These are phyloP conservation scores for Leucaena leucocephala DNA, from an alignment of 306 rosid genomes.

Conservation along the genomic window DNA sequence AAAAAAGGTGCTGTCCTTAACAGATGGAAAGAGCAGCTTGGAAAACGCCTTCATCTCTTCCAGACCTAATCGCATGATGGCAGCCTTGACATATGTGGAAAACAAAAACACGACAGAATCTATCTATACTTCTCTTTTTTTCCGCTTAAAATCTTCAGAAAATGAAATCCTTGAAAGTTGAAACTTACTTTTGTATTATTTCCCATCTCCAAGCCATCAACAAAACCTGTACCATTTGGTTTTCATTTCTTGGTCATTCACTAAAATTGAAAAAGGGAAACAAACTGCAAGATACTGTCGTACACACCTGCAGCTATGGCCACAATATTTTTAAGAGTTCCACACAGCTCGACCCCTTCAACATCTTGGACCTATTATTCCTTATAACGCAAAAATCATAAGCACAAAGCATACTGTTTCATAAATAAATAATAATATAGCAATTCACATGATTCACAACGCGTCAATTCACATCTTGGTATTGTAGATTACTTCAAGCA, in stretches of 20 bases:
- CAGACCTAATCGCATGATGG: constrained; percentile 95
- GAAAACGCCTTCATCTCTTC: constrained; percentile 95
- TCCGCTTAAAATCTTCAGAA: constrained; percentile 11
- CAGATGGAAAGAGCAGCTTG: constrained; percentile 84
- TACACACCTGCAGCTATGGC: constrained; percentile 93
- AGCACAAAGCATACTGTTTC: constrained; percentile 14
- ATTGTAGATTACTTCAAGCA: constrained; percentile 7
- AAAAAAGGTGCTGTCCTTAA: constrained; percentile 89
- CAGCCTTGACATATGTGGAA: constrained; percentile 64
- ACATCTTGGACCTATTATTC: constrained; percentile 77
- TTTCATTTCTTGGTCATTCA: constrained; percentile 39
- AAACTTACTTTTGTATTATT: constrained; percentile 84
- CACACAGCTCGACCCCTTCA: constrained; percentile 96
- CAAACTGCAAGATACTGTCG: constrained; percentile 24
- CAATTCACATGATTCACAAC: neutral
- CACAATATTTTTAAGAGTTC: constrained; percentile 93
- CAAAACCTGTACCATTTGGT: constrained; percentile 72
- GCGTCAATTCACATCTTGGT: neutral
- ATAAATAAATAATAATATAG: neutral
- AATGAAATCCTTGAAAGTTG: constrained; percentile 24
- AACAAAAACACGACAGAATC: constrained; percentile 30
- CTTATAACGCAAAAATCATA: constrained; percentile 31
- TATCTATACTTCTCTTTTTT: neutral
- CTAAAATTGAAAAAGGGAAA: constrained; percentile 18
- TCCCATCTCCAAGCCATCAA: constrained; percentile 99